Percentiles rank a stretch among this genome's conserved stretches.
phyloP scores from a whole-genome alignment of 2,329 filamentous ascomycete genomes.

The Colletotrichum costaricense region DNA sequence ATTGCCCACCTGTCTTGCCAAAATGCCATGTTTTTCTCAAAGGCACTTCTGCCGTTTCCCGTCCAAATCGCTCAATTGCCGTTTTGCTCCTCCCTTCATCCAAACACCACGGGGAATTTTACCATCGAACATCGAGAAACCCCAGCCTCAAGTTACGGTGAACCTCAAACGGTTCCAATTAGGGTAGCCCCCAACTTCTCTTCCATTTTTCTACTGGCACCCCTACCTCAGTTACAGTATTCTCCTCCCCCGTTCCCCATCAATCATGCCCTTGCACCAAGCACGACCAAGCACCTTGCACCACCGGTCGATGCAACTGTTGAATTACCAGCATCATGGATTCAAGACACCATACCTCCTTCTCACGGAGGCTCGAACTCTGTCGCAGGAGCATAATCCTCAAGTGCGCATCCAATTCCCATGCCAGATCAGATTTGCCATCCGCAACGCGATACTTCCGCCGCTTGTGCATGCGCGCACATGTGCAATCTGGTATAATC shows the following conservation, averaged over 20 bases:
- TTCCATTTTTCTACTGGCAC: background rate
- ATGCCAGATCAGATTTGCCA: slow-evolving; percentile 19
- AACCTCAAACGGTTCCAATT: background rate
- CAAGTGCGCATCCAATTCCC: slow-evolving; percentile 10
- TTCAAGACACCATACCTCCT: slow-evolving; percentile 5
- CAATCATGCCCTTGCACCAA: slow-evolving; percentile 5
- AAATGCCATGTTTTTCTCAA: slow-evolving; percentile 32
- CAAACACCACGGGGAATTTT: background rate
- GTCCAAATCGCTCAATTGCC: background rate
- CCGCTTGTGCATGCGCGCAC: background rate
- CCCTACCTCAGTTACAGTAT: background rate
- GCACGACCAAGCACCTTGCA: slow-evolving; percentile 14
- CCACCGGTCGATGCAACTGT: slow-evolving; percentile 12
- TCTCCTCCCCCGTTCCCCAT: background rate
- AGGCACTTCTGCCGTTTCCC: slow-evolving; percentile 24
- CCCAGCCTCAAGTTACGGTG: slow-evolving; percentile 8
- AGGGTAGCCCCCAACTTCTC: background rate
- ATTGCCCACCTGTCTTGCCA: background rate
- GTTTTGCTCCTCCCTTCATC: background rate
- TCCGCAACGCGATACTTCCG: slow-evolving; percentile 9
- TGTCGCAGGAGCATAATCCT: background rate
- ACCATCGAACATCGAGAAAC: background rate
- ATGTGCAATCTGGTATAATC: background rate
- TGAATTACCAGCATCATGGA: slow-evolving; percentile 27
- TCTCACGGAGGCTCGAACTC: slow-evolving; percentile 6